Conservation (phyloP, 495 filamentous ascomycete genomes). For the Glarea lozoyensis region DNA sequence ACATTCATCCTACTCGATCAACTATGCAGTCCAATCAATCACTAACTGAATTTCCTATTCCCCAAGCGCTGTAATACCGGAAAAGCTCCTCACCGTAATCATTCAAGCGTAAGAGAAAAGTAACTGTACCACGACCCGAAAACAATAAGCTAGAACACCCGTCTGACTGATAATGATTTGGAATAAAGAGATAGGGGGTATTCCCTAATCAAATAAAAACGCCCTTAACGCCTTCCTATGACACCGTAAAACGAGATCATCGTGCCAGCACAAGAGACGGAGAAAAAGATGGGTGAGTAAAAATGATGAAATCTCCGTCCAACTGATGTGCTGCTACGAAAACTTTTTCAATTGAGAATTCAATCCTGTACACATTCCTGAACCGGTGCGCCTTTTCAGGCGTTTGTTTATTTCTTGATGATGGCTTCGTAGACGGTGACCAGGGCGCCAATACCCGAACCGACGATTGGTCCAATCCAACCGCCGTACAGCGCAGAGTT, state of each 20-base stretch:
- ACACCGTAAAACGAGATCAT: constrained; percentile 13
- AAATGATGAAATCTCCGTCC: too few relatives aligned
- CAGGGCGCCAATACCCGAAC: constrained; percentile 59
- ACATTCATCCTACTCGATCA: too few relatives aligned
- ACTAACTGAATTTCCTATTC: too few relatives aligned
- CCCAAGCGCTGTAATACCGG: too few relatives aligned
- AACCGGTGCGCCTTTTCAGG: neutral
- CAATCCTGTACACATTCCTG: neutral
- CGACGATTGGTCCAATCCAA: constrained; percentile 60
- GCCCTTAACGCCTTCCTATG: constrained; percentile 20
- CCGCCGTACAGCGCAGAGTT: constrained; percentile 61
- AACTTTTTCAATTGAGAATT: too few relatives aligned
- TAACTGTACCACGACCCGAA: neutral
- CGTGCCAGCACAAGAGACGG: constrained; percentile 14
- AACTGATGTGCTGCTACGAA: too few relatives aligned
- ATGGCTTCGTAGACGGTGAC: constrained; percentile 77
- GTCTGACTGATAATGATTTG: too few relatives aligned
- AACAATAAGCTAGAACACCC: neutral
- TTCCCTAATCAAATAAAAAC: constrained; percentile 13
- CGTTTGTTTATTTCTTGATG: constrained; percentile 51
- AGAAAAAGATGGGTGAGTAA: constrained; percentile 15
- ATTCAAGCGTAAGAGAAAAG: too few relatives aligned
- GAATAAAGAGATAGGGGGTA: constrained; percentile 8
- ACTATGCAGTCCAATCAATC: too few relatives aligned
- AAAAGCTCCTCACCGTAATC: too few relatives aligned